Evolutionary conservation across 441 rosid species (phyloP).

Genomic region (Populus trichocarpa): DNA sequence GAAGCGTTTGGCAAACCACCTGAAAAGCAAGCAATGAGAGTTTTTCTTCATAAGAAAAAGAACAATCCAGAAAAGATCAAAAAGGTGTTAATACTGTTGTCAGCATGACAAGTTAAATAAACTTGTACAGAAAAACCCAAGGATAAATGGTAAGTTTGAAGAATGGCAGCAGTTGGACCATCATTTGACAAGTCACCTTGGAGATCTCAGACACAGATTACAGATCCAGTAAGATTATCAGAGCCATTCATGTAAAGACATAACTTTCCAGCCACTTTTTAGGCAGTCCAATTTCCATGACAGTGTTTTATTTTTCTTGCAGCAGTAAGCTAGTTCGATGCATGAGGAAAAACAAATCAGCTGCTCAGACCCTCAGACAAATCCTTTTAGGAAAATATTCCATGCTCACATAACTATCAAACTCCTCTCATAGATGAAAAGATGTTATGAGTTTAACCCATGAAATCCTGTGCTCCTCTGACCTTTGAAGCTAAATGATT

Average conservation of each 20-base stretch:
- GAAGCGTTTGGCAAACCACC: slow-evolving; percentile 99
- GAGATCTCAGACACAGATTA: slow-evolving; percentile 1
- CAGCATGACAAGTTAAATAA: background rate
- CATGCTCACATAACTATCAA: background rate
- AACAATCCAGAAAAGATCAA: background rate
- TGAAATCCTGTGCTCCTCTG: no score
- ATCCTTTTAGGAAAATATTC: background rate
- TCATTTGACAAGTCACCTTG: background rate
- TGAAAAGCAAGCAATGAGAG: slow-evolving; percentile 20
- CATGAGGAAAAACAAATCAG: background rate
- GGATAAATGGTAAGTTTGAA: background rate
- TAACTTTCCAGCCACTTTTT: background rate
- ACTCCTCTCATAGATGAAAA: background rate
- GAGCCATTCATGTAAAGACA: slow-evolving; percentile 7
- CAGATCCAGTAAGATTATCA: slow-evolving; percentile 2
- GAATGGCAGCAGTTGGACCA: background rate
- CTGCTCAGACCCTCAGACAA: background rate
- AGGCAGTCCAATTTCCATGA: background rate
- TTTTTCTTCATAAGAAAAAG: background rate
- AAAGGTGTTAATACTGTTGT: background rate
- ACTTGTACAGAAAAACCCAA: background rate
- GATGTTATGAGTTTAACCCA: background rate
- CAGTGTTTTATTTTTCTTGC: background rate
- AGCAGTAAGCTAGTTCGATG: background rate
- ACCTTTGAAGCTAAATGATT: background rate